Evolutionary conservation across 2,329 filamentous ascomycete genomes (phyloP), one percentile per base, ranked within the genome.

Genomic region (Phialocephala sp.): DNA sequence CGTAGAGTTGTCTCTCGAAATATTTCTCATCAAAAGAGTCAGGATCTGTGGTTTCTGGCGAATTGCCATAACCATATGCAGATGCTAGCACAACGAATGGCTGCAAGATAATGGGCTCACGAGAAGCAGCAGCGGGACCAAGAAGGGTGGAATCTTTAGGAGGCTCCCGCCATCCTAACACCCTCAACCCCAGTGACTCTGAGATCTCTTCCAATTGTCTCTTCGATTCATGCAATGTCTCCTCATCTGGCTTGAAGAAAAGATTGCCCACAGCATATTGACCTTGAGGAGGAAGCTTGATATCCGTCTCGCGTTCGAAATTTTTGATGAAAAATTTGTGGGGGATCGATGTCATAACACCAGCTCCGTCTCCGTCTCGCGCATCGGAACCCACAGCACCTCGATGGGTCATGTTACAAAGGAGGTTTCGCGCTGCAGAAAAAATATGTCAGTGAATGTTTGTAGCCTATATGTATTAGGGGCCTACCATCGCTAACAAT

Each of bases 361-460:
- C 95, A 75, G 95, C 95, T 79, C 95, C 95, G 79, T 99, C 95
- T 78, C 95, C 95, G 79, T 99, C 95, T 84, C 95, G 91, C 77
- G 93, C 93, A 84, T 99, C 95, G 67, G 95, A 98, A 74, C 95
- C 95, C 74, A 98, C 94, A 70, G 95, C 95, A 85, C 95, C 95
- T 79, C 95, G 91, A 85, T 99, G 95, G 85, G 95, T 98, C 95
- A 99, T 99, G 87, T 99, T 98, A 86, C 95, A 99, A 70, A 99
- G 89, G 68, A 99, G 85, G 81, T 94, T 97, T 72, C 92, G 91
- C 72, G 94, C 92, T 95, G 74, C 54, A 67, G 37, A 70, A 43
- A 14, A 57, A 52, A 64, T 50, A 69, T 66, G 77, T 83, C 72
- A 81, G 78, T 66, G 60, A 12, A 52, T 45, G 55, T n/a, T 20